These are phyloP conservation scores for Ophiocordyceps unilateralis DNA, from an alignment of 2,329 filamentous ascomycete species.

Conservation along the genomic window DNA sequence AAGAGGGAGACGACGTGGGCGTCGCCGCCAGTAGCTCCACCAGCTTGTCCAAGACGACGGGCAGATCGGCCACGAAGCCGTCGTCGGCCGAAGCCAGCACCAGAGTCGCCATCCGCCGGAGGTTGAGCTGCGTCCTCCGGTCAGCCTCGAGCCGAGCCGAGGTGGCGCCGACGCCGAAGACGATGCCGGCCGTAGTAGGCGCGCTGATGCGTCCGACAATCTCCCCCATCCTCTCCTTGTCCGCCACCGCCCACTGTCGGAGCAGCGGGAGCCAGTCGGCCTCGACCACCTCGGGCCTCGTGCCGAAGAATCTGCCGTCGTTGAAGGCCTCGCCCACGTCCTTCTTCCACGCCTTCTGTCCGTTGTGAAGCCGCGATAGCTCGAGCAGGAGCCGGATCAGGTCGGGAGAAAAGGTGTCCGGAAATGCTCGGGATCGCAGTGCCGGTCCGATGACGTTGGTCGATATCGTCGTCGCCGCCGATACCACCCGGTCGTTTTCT, in stretches of 20 bases:
- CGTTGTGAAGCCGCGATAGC: constrained; percentile 58
- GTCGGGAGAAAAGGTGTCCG: constrained; percentile 60
- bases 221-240: constrained; percentile 79
- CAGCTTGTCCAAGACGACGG: constrained; percentile 60
- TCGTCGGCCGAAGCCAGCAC: constrained; percentile 63
- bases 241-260: constrained; percentile 65
- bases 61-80: constrained; percentile 61
- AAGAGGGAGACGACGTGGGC: constrained; percentile 78
- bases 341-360: constrained; percentile 83
- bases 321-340: constrained; percentile 87
- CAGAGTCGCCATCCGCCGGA: constrained; percentile 66
- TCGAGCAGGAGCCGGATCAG: constrained; percentile 60
- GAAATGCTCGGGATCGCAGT: constrained; percentile 72
- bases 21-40: constrained; percentile 76
- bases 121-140: constrained; percentile 75
- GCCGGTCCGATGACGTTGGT: constrained; percentile 67
- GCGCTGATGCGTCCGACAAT: constrained; percentile 61
- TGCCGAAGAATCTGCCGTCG: constrained; percentile 71
- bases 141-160: constrained; percentile 91
- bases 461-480: constrained; percentile 65
- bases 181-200: constrained; percentile 84
- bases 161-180: constrained; percentile 94
- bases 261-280: constrained; percentile 69
- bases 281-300: constrained; percentile 45
- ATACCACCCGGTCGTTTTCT: constrained; percentile 67